Conservation (phyloP, 1,284 basidiomycete genomes). For the Wallemia hederae region DNA sequence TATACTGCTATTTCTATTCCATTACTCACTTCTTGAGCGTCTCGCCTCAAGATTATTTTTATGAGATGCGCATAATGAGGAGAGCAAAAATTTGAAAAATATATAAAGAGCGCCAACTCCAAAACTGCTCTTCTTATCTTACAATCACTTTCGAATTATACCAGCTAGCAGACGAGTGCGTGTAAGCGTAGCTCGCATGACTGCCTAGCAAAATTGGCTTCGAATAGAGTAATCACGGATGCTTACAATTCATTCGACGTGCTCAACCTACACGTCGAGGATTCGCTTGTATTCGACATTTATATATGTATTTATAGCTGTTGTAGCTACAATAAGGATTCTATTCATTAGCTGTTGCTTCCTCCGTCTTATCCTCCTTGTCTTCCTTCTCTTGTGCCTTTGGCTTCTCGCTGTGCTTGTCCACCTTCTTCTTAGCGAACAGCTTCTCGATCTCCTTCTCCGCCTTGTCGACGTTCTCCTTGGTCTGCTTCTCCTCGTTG, state of each 20-base stretch:
- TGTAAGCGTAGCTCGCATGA: not conserved
- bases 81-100: not conserved
- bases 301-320: not conserved
- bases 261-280: not conserved
- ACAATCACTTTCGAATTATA: not conserved
- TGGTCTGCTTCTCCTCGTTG: conserved; percentile 24
- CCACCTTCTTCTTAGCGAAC: conserved; percentile 22
- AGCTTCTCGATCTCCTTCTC: conserved; percentile 49
- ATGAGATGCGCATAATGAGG: not conserved
- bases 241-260: not conserved
- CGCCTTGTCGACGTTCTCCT: conserved; percentile 34
- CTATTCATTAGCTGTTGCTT: not conserved
- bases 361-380: not conserved
- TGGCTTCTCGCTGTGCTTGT: too few relatives aligned
- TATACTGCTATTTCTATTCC: too few relatives aligned
- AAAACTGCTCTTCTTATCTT: not conserved
- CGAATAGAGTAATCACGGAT: not conserved
- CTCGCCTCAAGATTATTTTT: not conserved
- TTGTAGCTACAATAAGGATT: too few relatives aligned
- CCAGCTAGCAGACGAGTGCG: not conserved
- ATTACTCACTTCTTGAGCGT: not conserved
- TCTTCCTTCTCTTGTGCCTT: too few relatives aligned
- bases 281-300: not conserved
- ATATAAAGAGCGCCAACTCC: not conserved
- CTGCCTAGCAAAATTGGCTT: not conserved